These are phyloP conservation scores for Stagonosporopsis vannaccii DNA, from an alignment of 2,329 filamentous ascomycete genomes.

Conservation along the genomic window DNA sequence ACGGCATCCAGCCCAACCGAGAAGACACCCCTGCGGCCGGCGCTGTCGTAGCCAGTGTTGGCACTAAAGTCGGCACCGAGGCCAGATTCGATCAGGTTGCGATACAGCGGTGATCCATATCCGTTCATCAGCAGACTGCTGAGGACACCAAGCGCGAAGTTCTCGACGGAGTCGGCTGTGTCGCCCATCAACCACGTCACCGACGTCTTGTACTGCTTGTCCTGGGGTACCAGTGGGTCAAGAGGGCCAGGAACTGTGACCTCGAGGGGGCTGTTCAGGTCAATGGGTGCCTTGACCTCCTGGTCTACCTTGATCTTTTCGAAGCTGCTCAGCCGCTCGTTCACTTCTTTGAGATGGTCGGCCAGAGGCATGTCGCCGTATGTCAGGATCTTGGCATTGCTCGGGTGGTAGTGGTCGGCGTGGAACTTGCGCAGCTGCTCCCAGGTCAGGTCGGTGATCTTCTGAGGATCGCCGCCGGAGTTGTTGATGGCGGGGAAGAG, in stretches of 20 bases:
- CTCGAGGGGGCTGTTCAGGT: constrained; percentile 71
- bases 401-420: constrained; percentile 92
- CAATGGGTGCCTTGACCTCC: constrained; percentile 78
- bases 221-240: constrained; percentile 83
- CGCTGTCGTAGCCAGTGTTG: constrained; percentile 89
- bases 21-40: constrained; percentile 79
- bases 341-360: constrained; percentile 81
- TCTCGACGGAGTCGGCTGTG: constrained; percentile 81
- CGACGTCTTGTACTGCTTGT: constrained; percentile 92
- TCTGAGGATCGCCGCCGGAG: constrained; percentile 93
- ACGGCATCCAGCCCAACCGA: constrained; percentile 93
- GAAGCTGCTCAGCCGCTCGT: constrained; percentile 77
- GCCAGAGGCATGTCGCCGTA: constrained; percentile 91
- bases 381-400: constrained; percentile 94
- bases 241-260: constrained; percentile 80
- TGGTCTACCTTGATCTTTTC: constrained; percentile 72
- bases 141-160: constrained; percentile 83
- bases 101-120: constrained; percentile 93
- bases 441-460: constrained; percentile 94
- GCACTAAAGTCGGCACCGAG: constrained; percentile 93
- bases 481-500: constrained; percentile 96
- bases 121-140: constrained; percentile 89
- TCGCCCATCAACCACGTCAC: constrained; percentile 92
- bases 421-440: constrained; percentile 89
- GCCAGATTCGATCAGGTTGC: constrained; percentile 84